Evolutionary conservation across 1,284 basidiomycete genomes (phyloP), one percentile per base, ranked within the genome.

Genomic region (Sporisorium scitamineum): DNA sequence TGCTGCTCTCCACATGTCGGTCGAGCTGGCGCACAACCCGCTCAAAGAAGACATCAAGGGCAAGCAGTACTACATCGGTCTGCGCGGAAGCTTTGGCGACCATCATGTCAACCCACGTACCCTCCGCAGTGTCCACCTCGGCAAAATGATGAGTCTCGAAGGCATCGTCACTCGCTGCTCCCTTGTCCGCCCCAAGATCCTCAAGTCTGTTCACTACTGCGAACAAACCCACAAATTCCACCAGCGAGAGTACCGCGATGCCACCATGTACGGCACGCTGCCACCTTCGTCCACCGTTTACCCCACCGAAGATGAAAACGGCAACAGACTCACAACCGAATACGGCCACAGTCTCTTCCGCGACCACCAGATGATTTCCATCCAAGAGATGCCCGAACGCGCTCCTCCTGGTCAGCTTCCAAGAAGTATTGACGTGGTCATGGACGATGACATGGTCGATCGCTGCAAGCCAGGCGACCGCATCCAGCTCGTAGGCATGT

Each of bases 321-420:
- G 94, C 2, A 91, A 92, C 83, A 88, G 91, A 7, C 88, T 99
- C 52, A 90, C 95, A 82, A 97, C 93, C 83, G 97, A 99, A 87
- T 99, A 92, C 84, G 97, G 97, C 13, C 89, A 92, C 72, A 94
- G 93, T 82, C 90, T 92, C 6, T 99, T 97, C 88, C 90, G 94
- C 64, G 97, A 99, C 87, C 94, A 98, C 87, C 97, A 99, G 87
- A 91, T 94, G 76, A 94, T 99, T 84, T 94, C 92, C 84, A 97
- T 99, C 72, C 97, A 99, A 87, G 97, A 99, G 85, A 99, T 99
- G 96, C 97, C 97, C 1, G 97, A 99, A 87, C 91, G 96, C 16
- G 95, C 97, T 9, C 97, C 97, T 20, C 92, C 97, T 22, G 97
- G 97, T 29, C 96, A 99, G 86, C 88, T 99, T 48, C 97, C 97